These are phyloP conservation scores for Leucoagaricus sp. DNA, from an alignment of 1,284 basidiomycete species.

Conservation along the genomic window DNA sequence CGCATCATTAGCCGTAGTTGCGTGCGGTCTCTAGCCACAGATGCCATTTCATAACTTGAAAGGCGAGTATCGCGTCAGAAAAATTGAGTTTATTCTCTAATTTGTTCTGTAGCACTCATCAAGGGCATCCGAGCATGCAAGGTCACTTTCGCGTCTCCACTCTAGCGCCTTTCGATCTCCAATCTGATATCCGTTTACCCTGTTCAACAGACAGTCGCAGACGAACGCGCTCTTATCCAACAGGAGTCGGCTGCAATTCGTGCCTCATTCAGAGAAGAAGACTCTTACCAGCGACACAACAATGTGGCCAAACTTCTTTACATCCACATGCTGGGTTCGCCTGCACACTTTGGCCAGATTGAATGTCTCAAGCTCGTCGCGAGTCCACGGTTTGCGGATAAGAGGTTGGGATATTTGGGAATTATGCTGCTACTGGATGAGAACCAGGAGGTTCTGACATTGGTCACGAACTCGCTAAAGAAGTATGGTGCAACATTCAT, in stretches of 20 bases:
- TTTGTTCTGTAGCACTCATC: constrained; percentile 72
- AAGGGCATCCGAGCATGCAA: constrained; percentile 95
- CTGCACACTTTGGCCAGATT: constrained; percentile 99
- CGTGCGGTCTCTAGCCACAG: constrained; percentile 15
- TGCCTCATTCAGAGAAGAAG: constrained; percentile 97
- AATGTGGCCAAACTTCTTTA: constrained; percentile 98
- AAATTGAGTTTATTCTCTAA: constrained; percentile 3
- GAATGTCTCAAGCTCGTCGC: constrained; percentile 99
- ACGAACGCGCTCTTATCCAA: constrained; percentile 96
- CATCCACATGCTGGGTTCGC: constrained; percentile 99
- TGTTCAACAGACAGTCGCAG: constrained; percentile 84
- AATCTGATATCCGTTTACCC: constrained; percentile 25
- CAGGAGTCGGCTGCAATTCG: constrained; percentile 98
- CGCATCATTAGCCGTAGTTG: constrained; percentile 1
- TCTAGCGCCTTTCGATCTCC: constrained; percentile 18
- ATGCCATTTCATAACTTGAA: constrained; percentile 94
- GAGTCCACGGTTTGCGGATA: constrained; percentile 96
- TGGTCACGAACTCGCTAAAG: constrained; percentile 98
- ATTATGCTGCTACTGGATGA: constrained; percentile 99
- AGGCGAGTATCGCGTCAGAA: constrained; percentile 48
- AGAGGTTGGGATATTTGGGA: constrained; percentile 94
- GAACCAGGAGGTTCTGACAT: constrained; percentile 95
- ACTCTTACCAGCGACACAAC: constrained; percentile 91
- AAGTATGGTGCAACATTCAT: constrained; percentile 66
- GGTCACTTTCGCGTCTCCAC: constrained; percentile 42